A percentile compares a stretch with the other conserved stretches of the same genome.
phyloP scores from a whole-genome alignment of 768 basidiomycete species.

The Rhodotorula kratochvilovae region DNA sequence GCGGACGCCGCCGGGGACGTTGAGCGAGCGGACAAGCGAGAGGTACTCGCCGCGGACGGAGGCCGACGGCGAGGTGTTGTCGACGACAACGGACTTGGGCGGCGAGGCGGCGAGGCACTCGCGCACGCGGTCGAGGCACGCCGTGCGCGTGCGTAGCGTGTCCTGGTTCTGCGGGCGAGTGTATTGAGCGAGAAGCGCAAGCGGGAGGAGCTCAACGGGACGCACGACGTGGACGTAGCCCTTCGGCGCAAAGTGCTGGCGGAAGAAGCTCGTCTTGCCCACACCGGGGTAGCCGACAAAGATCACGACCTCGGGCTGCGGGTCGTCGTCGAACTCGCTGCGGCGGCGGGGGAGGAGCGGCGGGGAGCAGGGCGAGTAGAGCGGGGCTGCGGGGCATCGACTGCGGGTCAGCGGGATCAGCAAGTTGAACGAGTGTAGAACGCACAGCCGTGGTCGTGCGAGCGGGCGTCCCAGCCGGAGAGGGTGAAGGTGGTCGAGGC shows the following conservation, averaged over 20 bases:
- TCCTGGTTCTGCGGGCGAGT: constrained; percentile 46
- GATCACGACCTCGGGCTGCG: constrained; percentile 53
- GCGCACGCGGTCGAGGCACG: constrained; percentile 65
- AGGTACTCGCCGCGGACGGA: constrained; percentile 68
- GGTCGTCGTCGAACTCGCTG: constrained; percentile 8
- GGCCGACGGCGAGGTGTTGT: constrained; percentile 83
- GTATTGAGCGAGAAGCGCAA: too few species aligned
- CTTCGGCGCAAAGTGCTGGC: constrained; percentile 60
- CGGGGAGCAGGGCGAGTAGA: constrained; percentile 54
- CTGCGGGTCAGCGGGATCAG: background rate
- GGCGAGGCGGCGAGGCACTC: constrained; percentile 56
- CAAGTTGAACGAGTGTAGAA: background rate
- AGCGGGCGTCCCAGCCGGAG: constrained; percentile 16
- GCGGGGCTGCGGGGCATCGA: constrained; percentile 51
- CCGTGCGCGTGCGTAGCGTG: constrained; percentile 61
- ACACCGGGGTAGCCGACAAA: constrained; percentile 62
- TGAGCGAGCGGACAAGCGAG: constrained; percentile 49
- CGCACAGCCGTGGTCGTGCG: constrained; percentile 24
- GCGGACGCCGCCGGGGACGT: constrained; percentile 4
- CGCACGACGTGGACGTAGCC: constrained; percentile 66
- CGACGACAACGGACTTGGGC: constrained; percentile 65
- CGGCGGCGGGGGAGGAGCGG: constrained; percentile 43
- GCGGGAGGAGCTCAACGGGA: background rate
- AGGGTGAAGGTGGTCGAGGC: background rate
- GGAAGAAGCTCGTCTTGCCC: constrained; percentile 81